Evolutionary conservation across 441 rosid species (phyloP).

Genomic region (Brassica hybrid): DNA sequence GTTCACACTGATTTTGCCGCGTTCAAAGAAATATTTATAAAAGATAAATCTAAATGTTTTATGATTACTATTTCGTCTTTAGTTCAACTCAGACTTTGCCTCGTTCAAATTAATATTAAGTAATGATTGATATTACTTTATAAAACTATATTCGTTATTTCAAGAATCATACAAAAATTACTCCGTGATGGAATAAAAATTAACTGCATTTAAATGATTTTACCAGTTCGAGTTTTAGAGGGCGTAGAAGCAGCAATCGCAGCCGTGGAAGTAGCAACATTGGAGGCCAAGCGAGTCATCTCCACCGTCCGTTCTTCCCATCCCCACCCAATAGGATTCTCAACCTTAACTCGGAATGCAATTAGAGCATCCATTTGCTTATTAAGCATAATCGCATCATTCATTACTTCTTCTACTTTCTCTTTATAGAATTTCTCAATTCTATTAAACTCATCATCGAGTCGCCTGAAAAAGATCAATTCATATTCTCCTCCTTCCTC

Average conservation of each 20-base stretch:
- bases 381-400: constrained; percentile 58
- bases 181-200: background rate
- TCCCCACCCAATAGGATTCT: constrained; percentile 58
- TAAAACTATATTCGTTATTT: background rate
- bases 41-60: no score
- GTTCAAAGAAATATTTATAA: no score
- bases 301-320: constrained; percentile 55
- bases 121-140: background rate
- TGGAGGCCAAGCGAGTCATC: constrained; percentile 64
- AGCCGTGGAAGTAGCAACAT: constrained; percentile 51
- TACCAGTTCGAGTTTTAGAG: constrained; percentile 49
- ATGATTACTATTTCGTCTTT: background rate
- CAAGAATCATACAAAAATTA: background rate
- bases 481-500: constrained; percentile 74
- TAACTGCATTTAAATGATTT: constrained; percentile 15
- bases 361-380: constrained; percentile 82
- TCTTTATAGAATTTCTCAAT: constrained; percentile 57
- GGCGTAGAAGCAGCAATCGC: constrained; percentile 59
- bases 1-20: no score
- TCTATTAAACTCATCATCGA: constrained; percentile 74
- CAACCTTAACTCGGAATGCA: constrained; percentile 75
- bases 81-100: background rate
- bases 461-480: constrained; percentile 63
- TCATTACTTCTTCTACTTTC: constrained; percentile 69
- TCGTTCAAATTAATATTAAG: background rate